Conservation (phyloP, 2,329 filamentous ascomycete genomes). For the Metarhizium sp. region DNA sequence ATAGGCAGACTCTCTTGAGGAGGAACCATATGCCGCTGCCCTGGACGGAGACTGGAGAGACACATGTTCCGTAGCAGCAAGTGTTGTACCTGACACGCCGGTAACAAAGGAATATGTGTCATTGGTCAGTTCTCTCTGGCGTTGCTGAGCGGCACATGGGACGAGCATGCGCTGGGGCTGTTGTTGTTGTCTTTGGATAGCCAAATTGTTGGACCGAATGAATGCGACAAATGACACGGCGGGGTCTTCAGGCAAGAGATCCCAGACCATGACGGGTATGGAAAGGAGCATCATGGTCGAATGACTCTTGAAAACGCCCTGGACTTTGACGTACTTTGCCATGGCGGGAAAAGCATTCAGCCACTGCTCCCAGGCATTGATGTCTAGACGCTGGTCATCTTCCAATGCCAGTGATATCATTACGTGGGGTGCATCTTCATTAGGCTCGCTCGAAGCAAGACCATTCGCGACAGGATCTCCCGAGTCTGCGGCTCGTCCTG, state of each 20-base stretch:
- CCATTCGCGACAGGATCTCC: constrained; percentile 13
- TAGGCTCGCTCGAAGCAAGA: constrained; percentile 32
- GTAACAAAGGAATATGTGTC: constrained; percentile 17
- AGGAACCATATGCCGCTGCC: neutral
- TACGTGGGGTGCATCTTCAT: constrained; percentile 48
- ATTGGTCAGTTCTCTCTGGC: constrained; percentile 7
- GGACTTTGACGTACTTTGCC: constrained; percentile 51
- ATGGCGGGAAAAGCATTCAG: constrained; percentile 45
- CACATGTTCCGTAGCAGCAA: constrained; percentile 19
- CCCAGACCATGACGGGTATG: constrained; percentile 50
- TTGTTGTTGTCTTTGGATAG: constrained; percentile 20
- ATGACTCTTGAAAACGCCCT: constrained; percentile 52
- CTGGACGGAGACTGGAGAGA: constrained; percentile 5
- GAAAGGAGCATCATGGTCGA: constrained; percentile 49
- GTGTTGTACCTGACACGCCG: constrained; percentile 23
- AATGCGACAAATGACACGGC: constrained; percentile 51
- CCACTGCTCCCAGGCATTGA: constrained; percentile 53
- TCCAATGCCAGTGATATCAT: constrained; percentile 52
- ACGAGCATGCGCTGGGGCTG: constrained; percentile 8
- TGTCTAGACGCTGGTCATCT: constrained; percentile 44
- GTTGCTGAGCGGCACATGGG: constrained; percentile 5
- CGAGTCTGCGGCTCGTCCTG: constrained; percentile 17
- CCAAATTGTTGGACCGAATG: constrained; percentile 48
- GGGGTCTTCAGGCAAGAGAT: constrained; percentile 46
- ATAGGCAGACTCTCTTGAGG: neutral